A percentile compares a stretch with the other conserved stretches of the same genome.
Evolutionary conservation across 129 eudicot genomes (phyloP).

Genomic region (Kitagawia praeruptora): DNA sequence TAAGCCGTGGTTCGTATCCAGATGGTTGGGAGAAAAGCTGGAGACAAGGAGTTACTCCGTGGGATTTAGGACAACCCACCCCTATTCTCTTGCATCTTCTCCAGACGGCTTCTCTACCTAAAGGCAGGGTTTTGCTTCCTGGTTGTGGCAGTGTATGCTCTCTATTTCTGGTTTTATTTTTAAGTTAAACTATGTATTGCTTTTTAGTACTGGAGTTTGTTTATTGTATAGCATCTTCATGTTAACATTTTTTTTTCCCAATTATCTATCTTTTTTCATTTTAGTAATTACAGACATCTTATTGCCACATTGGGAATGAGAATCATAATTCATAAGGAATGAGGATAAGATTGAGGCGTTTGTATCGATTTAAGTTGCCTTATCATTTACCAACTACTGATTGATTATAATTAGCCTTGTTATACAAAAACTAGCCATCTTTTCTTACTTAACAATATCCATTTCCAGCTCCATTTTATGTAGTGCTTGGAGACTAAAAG

Average conservation of each 20-base stretch:
- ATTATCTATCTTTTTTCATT: background rate
- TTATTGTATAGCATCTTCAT: background rate
- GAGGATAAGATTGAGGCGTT: background rate
- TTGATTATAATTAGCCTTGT: background rate
- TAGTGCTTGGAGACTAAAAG: background rate
- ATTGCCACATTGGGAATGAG: background rate
- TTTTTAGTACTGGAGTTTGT: background rate
- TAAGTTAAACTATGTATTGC: background rate
- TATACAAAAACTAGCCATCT: background rate
- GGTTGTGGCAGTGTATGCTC: slow-evolving; percentile 48
- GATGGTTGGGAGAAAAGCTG: slow-evolving; percentile 60
- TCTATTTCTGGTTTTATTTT: background rate
- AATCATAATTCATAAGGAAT: background rate
- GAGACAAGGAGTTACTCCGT: slow-evolving; percentile 43
- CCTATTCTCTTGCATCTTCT: slow-evolving; percentile 42
- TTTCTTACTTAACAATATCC: background rate
- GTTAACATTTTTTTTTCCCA: background rate
- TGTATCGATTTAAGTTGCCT: background rate
- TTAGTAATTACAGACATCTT: background rate
- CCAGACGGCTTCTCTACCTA: slow-evolving; percentile 31
- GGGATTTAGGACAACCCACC: slow-evolving; percentile 61
- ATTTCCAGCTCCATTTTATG: background rate
- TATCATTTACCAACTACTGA: background rate
- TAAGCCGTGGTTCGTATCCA: background rate
- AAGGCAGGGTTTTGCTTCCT: slow-evolving; percentile 47